Conservation (phyloP, 371 early-diverging fungal species). For the Quaeritorhiza haematococci region DNA sequence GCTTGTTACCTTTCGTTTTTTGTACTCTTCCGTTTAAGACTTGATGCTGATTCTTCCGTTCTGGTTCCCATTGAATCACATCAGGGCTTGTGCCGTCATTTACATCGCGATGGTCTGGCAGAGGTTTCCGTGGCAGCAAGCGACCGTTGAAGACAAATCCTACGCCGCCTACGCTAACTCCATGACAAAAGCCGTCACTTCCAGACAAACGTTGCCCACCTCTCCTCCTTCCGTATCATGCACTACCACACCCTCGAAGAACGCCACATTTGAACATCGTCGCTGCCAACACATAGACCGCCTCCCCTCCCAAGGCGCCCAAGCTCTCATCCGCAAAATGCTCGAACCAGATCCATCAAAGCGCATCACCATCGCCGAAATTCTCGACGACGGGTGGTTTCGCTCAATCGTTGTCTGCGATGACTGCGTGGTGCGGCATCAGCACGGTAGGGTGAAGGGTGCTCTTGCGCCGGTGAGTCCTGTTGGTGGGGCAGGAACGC, state of each 20-base stretch:
- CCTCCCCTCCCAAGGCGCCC: slow-evolving; percentile 12
- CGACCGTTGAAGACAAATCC: slow-evolving; percentile 7
- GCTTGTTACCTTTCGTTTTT: not conserved
- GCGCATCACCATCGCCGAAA: slow-evolving; percentile 54
- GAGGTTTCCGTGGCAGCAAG: slow-evolving; percentile 21
- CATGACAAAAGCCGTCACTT: too few relatives aligned
- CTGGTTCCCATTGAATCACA: not conserved
- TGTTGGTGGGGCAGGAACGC: too few relatives aligned
- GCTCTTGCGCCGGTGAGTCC: slow-evolving; percentile 29
- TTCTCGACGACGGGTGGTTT: slow-evolving; percentile 69
- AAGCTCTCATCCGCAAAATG: slow-evolving; percentile 49
- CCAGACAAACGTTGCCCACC: too few relatives aligned
- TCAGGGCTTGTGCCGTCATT: slow-evolving; percentile 30
- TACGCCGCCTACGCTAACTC: slow-evolving; percentile 11
- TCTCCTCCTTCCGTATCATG: too few relatives aligned
- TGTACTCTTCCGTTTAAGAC: not conserved
- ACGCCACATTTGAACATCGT: too few relatives aligned
- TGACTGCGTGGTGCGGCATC: not conserved
- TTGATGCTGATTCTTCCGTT: too few relatives aligned
- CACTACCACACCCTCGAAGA: too few relatives aligned
- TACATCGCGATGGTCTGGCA: slow-evolving; percentile 19
- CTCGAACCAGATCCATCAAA: slow-evolving; percentile 68
- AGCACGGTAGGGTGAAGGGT: slow-evolving; percentile 11
- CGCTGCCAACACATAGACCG: slow-evolving; percentile 16
- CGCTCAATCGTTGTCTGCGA: slow-evolving; percentile 1